Percentiles rank a stretch among this genome's conserved stretches.
These are phyloP conservation scores for Lichtheimia ornata DNA, from an alignment of 371 early-diverging fungal species.

Conservation along the genomic window DNA sequence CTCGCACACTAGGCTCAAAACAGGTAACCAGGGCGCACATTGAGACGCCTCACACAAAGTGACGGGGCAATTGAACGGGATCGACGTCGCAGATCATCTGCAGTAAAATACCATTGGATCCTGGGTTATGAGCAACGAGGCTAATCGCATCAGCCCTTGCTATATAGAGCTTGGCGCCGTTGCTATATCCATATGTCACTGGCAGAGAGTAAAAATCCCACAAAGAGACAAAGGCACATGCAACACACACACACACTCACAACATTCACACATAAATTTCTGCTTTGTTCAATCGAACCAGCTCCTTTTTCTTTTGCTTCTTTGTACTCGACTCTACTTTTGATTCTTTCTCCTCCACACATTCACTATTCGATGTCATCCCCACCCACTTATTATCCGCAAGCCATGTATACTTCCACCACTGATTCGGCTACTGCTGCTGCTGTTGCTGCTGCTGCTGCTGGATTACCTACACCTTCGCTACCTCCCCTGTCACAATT, in stretches of 20 bases:
- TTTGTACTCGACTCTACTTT: not conserved
- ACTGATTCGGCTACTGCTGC: conserved; percentile 21
- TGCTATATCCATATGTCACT: conserved; percentile 1
- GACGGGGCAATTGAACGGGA: not conserved
- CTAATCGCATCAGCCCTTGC: not conserved
- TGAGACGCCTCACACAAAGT: not conserved
- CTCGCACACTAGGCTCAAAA: not conserved
- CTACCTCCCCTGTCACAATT: conserved; percentile 49
- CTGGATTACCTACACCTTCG: conserved; percentile 25
- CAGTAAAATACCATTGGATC: not conserved
- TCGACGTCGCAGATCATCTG: conserved; percentile 3
- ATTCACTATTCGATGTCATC: not conserved
- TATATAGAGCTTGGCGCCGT: not conserved
- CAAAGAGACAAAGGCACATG: not conserved
- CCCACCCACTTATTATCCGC: not conserved
- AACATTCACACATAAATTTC: not conserved
- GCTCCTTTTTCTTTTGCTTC: not conserved
- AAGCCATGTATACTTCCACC: not conserved
- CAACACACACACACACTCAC: conserved; percentile 1
- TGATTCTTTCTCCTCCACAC: not conserved
- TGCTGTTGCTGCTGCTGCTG: conserved; percentile 32
- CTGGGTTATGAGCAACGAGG: not conserved
- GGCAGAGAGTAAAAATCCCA: not conserved
- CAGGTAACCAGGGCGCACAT: not conserved
- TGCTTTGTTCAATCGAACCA: not conserved